These are phyloP conservation scores for Dalbergia oliveri DNA, from an alignment of 306 rosid genomes.

Conservation along the genomic window DNA sequence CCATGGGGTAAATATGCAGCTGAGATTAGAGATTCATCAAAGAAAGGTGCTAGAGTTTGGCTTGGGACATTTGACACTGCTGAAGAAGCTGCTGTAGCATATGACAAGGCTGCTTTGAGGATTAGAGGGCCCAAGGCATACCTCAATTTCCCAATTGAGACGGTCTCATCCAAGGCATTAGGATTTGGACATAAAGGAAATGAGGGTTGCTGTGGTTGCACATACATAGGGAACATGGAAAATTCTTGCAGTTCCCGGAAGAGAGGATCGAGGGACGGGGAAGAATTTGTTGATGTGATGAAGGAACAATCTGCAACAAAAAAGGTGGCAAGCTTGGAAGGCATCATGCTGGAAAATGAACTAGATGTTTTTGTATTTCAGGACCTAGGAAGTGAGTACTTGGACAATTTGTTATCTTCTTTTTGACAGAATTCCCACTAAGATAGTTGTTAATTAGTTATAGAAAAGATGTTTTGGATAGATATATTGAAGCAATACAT, in stretches of 20 bases:
- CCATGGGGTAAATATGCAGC: conserved; percentile 99
- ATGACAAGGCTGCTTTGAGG: conserved; percentile 94
- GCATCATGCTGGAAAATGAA: conserved; percentile 50
- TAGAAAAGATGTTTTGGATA: neutral
- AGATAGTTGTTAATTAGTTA: neutral
- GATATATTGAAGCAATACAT: neutral
- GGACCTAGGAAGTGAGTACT: conserved; percentile 84
- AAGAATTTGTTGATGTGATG: conserved; percentile 46
- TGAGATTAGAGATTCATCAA: conserved; percentile 84
- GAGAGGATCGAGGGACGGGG: conserved; percentile 55
- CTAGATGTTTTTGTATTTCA: conserved; percentile 73
- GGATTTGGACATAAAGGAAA: conserved; percentile 42
- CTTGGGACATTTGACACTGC: conserved; percentile 93
- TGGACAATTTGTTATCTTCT: conserved; percentile 81
- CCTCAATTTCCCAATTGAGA: conserved; percentile 83
- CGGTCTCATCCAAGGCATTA: conserved; percentile 56
- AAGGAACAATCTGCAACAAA: conserved; percentile 53
- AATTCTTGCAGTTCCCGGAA: conserved; percentile 44
- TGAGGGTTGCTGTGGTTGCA: conserved; percentile 19
- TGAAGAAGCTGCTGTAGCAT: conserved; percentile 94
- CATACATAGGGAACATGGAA: conserved; percentile 10
- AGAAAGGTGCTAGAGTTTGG: conserved; percentile 90
- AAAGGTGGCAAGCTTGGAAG: conserved; percentile 53
- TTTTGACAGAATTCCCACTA: conserved; percentile 48
- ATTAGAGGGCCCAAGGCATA: conserved; percentile 83